Percentiles rank a stretch among this genome's conserved stretches.
Evolutionary conservation across 345 rosid genomes (phyloP).

Genomic region (Rhizophora apiculata): DNA sequence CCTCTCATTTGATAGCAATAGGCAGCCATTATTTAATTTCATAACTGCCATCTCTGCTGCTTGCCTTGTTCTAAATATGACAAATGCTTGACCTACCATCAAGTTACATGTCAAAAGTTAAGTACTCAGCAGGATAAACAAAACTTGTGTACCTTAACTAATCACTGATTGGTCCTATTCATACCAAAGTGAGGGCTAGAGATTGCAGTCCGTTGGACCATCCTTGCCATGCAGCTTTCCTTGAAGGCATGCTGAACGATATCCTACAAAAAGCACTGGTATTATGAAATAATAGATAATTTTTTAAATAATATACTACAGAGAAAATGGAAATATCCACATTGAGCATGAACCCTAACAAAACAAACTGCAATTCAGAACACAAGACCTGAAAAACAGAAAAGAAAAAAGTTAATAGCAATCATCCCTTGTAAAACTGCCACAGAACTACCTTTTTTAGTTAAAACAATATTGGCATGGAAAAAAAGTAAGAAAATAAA

Average conservation of each 20-base stretch:
- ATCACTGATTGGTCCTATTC: background rate
- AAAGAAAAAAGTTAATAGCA: background rate
- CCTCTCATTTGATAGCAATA: conserved; percentile 78
- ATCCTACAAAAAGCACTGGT: conserved; percentile 41
- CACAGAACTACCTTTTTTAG: background rate
- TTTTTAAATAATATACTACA: no score
- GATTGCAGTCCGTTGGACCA: conserved; percentile 46
- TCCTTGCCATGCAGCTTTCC: conserved; percentile 63
- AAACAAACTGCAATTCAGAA: background rate
- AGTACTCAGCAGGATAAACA: background rate
- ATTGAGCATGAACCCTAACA: background rate
- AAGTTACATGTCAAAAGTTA: conserved; percentile 7
- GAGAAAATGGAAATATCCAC: background rate
- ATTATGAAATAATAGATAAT: background rate
- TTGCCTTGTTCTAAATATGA: conserved; percentile 61
- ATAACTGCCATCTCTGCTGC: conserved; percentile 49
- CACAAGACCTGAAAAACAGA: background rate
- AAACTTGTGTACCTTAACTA: background rate
- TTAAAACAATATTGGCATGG: background rate
- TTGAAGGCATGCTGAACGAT: conserved; percentile 57
- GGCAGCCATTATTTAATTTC: conserved; percentile 56
- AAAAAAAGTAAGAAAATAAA: background rate
- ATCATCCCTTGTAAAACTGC: background rate
- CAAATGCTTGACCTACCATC: conserved; percentile 69
- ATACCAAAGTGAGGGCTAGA: conserved; percentile 61